Evolutionary conservation across 805 yeast genomes (phyloP).

Genomic region (Diddensiella caesifluorescens): DNA sequence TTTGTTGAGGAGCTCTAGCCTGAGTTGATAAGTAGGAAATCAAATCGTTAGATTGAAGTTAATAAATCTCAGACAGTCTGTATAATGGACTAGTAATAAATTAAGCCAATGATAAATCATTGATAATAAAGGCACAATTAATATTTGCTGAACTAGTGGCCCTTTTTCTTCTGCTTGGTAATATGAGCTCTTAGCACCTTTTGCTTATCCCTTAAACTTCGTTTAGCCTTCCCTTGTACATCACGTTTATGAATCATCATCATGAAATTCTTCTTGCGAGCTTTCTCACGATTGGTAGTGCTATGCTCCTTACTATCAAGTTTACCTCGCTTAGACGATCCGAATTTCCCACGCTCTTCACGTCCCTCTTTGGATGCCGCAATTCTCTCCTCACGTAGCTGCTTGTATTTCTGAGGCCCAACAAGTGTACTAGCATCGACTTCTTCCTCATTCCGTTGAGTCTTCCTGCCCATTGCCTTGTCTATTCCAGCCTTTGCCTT

Average conservation of each 20-base stretch:
- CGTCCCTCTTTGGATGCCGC: conserved; percentile 86
- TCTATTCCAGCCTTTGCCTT: conserved; percentile 80
- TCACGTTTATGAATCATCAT: conserved; percentile 96
- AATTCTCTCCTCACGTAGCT: conserved; percentile 82
- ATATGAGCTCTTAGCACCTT: conserved; percentile 80
- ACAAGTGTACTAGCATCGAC: conserved; percentile 75
- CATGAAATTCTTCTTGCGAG: conserved; percentile 96
- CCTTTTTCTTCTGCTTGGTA: conserved; percentile 85
- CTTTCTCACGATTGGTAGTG: conserved; percentile 93
- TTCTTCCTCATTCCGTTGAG: conserved; percentile 53
- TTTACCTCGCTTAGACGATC: conserved; percentile 78
- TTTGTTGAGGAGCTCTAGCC: too few relatives aligned
- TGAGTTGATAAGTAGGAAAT: too few relatives aligned
- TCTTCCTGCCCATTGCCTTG: conserved; percentile 48
- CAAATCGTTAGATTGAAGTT: too few relatives aligned
- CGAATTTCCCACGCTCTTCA: conserved; percentile 86
- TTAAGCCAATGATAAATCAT: too few relatives aligned
- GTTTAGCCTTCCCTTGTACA: conserved; percentile 89
- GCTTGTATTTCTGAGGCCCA: conserved; percentile 77
- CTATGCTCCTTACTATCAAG: conserved; percentile 65
- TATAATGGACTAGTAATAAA: too few relatives aligned
- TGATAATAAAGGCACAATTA: conserved; percentile 3
- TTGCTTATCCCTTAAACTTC: conserved; percentile 88
- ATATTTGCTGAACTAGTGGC: conserved; percentile 37
- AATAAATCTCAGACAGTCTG: too few relatives aligned